These are phyloP conservation scores for Termitomyces sp. DNA, from an alignment of 768 basidiomycete species.

Conservation along the genomic window DNA sequence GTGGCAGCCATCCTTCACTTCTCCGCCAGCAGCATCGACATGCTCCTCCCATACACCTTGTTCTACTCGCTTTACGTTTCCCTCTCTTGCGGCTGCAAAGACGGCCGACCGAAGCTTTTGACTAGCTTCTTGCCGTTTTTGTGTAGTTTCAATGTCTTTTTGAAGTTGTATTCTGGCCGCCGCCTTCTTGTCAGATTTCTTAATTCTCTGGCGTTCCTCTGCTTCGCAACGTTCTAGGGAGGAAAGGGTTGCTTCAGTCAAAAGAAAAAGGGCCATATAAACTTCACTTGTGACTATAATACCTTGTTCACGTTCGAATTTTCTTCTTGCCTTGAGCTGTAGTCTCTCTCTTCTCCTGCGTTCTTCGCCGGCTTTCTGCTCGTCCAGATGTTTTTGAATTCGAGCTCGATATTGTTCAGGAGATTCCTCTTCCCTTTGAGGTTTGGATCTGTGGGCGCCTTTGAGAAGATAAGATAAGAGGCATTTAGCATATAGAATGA, in stretches of 20 bases:
- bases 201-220: slow-evolving; percentile 52
- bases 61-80: slow-evolving; percentile 49
- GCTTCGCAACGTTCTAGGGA: slow-evolving; percentile 47
- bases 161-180: slow-evolving; percentile 45
- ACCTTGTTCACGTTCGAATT: slow-evolving; percentile 44
- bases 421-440: slow-evolving; percentile 33
- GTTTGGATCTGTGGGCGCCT: slow-evolving; percentile 14
- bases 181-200: slow-evolving; percentile 50
- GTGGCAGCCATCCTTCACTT: slow-evolving; percentile 53
- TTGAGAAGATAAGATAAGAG: not conserved
- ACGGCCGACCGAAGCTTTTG: slow-evolving; percentile 56
- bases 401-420: slow-evolving; percentile 50
- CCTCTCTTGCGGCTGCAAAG: slow-evolving; percentile 60
- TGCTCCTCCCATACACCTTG: slow-evolving; percentile 63
- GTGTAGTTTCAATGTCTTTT: slow-evolving; percentile 44
- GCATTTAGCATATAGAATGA: not conserved
- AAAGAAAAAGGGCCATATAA: not conserved
- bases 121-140: slow-evolving; percentile 37
- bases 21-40: slow-evolving; percentile 70
- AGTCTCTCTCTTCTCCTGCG: slow-evolving; percentile 47
- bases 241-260: not conserved
- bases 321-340: slow-evolving; percentile 38
- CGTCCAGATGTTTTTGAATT: slow-evolving; percentile 42
- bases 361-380: slow-evolving; percentile 48
- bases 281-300: not conserved